Evolutionary conservation across 1,284 basidiomycete genomes (phyloP).

Genomic region (Malassezia psittaci): DNA sequence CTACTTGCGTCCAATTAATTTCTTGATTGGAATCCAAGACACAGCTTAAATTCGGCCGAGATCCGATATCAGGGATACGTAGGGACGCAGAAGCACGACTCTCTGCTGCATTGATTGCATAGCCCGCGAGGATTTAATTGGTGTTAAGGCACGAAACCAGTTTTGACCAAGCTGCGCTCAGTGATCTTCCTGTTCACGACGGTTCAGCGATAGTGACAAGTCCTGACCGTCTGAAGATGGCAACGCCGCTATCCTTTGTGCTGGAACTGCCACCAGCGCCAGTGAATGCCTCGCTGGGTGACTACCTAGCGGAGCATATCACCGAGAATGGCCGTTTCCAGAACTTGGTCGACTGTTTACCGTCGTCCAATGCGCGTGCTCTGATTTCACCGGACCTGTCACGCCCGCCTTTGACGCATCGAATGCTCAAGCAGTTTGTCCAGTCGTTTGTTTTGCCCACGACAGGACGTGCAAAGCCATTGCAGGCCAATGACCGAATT

Average conservation of each 20-base stretch:
- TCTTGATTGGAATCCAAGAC: too few relatives aligned
- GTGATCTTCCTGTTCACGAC: background rate
- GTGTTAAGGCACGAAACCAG: too few relatives aligned
- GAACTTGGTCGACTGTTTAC: conserved; percentile 40
- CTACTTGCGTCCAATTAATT: too few relatives aligned
- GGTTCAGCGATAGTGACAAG: background rate
- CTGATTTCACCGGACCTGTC: conserved; percentile 44
- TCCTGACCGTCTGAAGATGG: conserved; percentile 1
- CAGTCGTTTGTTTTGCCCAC: conserved; percentile 36
- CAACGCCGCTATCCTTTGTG: conserved; percentile 40
- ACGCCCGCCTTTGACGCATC: conserved; percentile 40
- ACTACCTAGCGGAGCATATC: conserved; percentile 39
- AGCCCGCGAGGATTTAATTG: too few relatives aligned
- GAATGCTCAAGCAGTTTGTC: conserved; percentile 39
- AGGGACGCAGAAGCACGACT: too few relatives aligned
- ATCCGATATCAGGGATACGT: too few relatives aligned
- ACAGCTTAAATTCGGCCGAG: too few relatives aligned
- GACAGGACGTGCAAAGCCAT: conserved; percentile 17
- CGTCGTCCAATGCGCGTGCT: conserved; percentile 37
- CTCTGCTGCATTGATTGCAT: too few relatives aligned
- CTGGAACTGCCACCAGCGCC: conserved; percentile 33
- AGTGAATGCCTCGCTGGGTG: conserved; percentile 37
- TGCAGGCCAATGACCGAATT: conserved; percentile 43
- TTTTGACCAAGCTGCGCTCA: too few relatives aligned
- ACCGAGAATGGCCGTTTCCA: conserved; percentile 42